Evolutionary conservation across 768 basidiomycete genomes (phyloP).

Genomic region (Tylopilus intermedius): DNA sequence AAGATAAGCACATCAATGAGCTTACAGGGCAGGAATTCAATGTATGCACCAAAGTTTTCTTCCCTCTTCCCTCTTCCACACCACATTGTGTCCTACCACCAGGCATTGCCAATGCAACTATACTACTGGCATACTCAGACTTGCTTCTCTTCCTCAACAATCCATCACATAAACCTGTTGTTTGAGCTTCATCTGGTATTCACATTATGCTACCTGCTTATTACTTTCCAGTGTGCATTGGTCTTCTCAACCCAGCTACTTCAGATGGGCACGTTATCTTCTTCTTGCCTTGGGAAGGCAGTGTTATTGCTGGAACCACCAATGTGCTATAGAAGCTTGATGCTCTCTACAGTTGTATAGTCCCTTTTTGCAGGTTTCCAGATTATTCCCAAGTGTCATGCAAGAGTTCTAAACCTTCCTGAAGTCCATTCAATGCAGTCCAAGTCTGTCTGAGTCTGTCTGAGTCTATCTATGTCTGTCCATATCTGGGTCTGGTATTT

Average conservation of each 20-base stretch:
- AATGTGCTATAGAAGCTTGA: too few species aligned
- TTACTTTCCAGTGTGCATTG: conserved; percentile 93
- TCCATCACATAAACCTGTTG: conserved; percentile 74
- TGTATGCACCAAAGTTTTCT: conserved; percentile 68
- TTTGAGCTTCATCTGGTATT: conserved; percentile 87
- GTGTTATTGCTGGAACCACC: conserved; percentile 95
- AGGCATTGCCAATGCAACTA: conserved; percentile 96
- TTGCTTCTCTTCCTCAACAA: conserved; percentile 78
- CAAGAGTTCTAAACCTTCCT: too few species aligned
- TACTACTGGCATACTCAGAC: conserved; percentile 91
- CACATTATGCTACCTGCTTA: conserved; percentile 98
- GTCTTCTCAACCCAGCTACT: conserved; percentile 89
- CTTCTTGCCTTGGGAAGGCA: conserved; percentile 98
- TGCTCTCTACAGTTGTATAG: too few species aligned
- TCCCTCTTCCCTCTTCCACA: neutral
- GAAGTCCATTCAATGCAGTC: too few species aligned
- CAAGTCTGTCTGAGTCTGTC: too few species aligned
- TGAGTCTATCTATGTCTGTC: too few species aligned
- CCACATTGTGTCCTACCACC: neutral
- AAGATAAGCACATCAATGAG: too few species aligned
- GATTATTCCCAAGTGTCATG: too few species aligned
- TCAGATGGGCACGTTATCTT: conserved; percentile 98
- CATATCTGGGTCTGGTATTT: too few species aligned
- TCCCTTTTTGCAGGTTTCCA: too few species aligned
- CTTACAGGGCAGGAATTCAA: conserved; percentile 80